Evolutionary conservation across 768 basidiomycete genomes (phyloP).

Genomic region (Leccinum olivaceopallidum): DNA sequence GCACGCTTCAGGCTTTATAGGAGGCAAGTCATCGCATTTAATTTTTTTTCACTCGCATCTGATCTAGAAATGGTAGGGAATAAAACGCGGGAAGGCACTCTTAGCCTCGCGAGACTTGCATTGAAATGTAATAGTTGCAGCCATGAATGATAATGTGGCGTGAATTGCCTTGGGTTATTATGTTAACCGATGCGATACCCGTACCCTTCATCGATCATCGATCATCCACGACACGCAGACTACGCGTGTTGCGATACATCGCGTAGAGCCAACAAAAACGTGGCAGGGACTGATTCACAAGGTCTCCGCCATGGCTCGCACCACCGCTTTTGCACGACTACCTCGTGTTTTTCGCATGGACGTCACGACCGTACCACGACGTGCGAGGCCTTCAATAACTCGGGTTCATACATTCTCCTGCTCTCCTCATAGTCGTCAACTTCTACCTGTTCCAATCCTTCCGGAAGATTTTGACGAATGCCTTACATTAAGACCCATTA

Average conservation of each 20-base stretch:
- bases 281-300: slow-evolving; percentile 12
- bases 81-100: slow-evolving; percentile 85
- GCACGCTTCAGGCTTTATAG: slow-evolving; percentile 96
- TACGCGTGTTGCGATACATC: slow-evolving; percentile 15
- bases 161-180: slow-evolving; percentile 15
- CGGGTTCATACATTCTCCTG: slow-evolving; percentile 7
- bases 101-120: slow-evolving; percentile 74
- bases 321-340: slow-evolving; percentile 9
- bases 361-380: slow-evolving; percentile 27
- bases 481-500: slow-evolving; percentile 52
- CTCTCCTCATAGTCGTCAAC: slow-evolving; percentile 17
- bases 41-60: slow-evolving; percentile 5
- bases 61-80: slow-evolving; percentile 55
- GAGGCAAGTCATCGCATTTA: slow-evolving; percentile 52
- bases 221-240: slow-evolving; percentile 11
- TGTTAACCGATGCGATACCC: slow-evolving; percentile 9
- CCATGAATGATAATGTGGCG: slow-evolving; percentile 17
- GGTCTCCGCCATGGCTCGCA: slow-evolving; percentile 4
- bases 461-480: slow-evolving; percentile 29
- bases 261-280: slow-evolving; percentile 10
- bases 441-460: slow-evolving; percentile 10
- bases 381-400: slow-evolving; percentile 23
- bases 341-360: slow-evolving; percentile 37
- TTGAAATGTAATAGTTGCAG: slow-evolving; percentile 39
- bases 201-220: slow-evolving; percentile 2